A percentile compares a stretch with the other conserved stretches of the same genome.
phyloP scores from a whole-genome alignment of 2,329 filamentous ascomycete genomes.

The Botrytis galanthina region DNA sequence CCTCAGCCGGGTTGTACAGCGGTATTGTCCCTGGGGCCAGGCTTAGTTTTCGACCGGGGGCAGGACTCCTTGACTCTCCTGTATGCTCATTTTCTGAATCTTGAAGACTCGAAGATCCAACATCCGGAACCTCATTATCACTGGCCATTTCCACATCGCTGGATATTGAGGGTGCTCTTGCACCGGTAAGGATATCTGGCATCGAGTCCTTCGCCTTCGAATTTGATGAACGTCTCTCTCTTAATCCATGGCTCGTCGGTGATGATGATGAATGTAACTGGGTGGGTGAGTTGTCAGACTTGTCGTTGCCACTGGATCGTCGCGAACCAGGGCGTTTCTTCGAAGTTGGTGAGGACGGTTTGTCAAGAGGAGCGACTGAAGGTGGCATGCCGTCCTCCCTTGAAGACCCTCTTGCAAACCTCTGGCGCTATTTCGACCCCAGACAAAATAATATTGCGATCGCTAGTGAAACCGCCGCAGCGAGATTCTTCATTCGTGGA shows the following conservation, averaged over 20 bases:
- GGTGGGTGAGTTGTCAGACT: conserved; percentile 22
- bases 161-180: conserved; percentile 27
- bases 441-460: conserved; percentile 19
- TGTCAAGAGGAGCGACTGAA: conserved; percentile 38
- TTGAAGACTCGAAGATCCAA: background rate
- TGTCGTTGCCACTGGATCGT: conserved; percentile 31
- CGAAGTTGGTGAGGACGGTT: conserved; percentile 30
- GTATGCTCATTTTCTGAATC: conserved; percentile 7
- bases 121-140: conserved; percentile 18
- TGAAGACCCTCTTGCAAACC: conserved; percentile 16
- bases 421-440: conserved; percentile 22
- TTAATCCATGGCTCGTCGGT: conserved; percentile 35
- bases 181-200: conserved; percentile 29
- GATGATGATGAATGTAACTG: conserved; percentile 24
- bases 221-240: conserved; percentile 21
- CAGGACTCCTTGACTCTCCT: conserved; percentile 13
- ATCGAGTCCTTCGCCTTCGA: conserved; percentile 31
- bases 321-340: conserved; percentile 27
- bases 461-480: conserved; percentile 16
- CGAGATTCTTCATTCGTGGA: conserved; percentile 20
- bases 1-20: conserved; percentile 29
- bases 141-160: conserved; percentile 23
- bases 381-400: conserved; percentile 34
- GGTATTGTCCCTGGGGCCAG: conserved; percentile 14
- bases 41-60: background rate